Evolutionary conservation across 495 filamentous ascomycete genomes (phyloP).

Genomic region (Chaetomium tenue): DNA sequence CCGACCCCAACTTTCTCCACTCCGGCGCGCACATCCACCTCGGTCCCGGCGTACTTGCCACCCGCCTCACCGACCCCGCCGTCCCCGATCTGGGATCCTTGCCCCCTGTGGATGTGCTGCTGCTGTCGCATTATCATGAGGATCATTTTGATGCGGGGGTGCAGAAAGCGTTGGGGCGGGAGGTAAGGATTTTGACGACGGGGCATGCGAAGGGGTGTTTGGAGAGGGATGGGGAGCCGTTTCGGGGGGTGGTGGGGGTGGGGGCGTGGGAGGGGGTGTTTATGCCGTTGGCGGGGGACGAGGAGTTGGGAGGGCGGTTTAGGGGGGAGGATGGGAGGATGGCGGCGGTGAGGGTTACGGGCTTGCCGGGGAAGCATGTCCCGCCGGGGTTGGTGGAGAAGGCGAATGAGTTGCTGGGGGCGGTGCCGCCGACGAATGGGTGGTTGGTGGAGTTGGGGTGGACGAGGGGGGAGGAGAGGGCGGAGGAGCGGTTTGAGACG

Average conservation of each 20-base stretch:
- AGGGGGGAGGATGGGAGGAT: constrained; percentile 19
- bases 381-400: constrained; percentile 49
- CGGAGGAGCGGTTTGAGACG: constrained; percentile 37
- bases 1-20: constrained; percentile 71
- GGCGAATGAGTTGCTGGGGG: constrained; percentile 58
- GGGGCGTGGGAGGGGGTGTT: constrained; percentile 56
- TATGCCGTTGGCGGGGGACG: constrained; percentile 42
- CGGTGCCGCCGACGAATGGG: constrained; percentile 69
- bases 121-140: constrained; percentile 66
- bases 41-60: constrained; percentile 58
- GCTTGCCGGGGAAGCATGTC: constrained; percentile 70
- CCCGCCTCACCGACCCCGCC: constrained; percentile 57
- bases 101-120: constrained; percentile 58
- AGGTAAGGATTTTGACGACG: constrained; percentile 64
- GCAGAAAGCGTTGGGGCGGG: constrained; percentile 55
- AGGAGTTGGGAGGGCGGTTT: constrained; percentile 10
- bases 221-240: constrained; percentile 46
- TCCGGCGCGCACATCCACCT: constrained; percentile 67
- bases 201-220: constrained; percentile 60
- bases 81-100: constrained; percentile 58
- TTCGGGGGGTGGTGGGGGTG: constrained; percentile 54
- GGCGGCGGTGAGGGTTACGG: constrained; percentile 56
- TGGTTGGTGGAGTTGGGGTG: constrained; percentile 68
- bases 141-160: constrained; percentile 66
- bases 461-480: constrained; percentile 23